phyloP scores from a whole-genome alignment of 208 protist species.

The Leishmania tarentolae region DNA sequence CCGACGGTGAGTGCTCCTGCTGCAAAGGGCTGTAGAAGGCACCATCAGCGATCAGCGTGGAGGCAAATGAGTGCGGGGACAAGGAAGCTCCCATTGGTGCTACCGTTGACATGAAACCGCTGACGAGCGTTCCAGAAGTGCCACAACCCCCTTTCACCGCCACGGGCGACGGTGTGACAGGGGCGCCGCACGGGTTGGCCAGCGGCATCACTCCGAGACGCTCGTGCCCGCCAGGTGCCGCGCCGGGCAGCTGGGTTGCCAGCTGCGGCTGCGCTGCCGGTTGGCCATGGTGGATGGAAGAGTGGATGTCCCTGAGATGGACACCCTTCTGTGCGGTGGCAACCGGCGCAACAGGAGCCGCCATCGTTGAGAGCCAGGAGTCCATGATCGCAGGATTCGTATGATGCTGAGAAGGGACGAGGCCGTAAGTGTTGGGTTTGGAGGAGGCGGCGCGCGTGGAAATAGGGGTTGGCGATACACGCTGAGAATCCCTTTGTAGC shows the following conservation, averaged over 20 bases:
- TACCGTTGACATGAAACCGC: not conserved
- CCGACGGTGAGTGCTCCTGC: slow-evolving; percentile 3
- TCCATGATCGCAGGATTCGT: slow-evolving; percentile 13
- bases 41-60: not conserved
- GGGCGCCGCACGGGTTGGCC: not conserved
- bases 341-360: slow-evolving; percentile 23
- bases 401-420: slow-evolving; percentile 30
- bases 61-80: not conserved
- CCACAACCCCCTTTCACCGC: not conserved
- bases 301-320: slow-evolving; percentile 34
- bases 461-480: not conserved
- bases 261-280: not conserved
- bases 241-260: not conserved
- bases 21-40: not conserved
- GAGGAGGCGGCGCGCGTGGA: slow-evolving; percentile 12
- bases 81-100: not conserved
- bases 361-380: slow-evolving; percentile 19
- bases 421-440: slow-evolving; percentile 37
- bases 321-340: slow-evolving; percentile 37
- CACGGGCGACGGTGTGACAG: not conserved
- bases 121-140: not conserved
- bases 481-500: not conserved
- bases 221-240: not conserved
- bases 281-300: not conserved
- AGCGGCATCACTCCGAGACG: not conserved